phyloP scores from a whole-genome alignment of 495 filamentous ascomycete species.

The Lineolata rhizophorae region DNA sequence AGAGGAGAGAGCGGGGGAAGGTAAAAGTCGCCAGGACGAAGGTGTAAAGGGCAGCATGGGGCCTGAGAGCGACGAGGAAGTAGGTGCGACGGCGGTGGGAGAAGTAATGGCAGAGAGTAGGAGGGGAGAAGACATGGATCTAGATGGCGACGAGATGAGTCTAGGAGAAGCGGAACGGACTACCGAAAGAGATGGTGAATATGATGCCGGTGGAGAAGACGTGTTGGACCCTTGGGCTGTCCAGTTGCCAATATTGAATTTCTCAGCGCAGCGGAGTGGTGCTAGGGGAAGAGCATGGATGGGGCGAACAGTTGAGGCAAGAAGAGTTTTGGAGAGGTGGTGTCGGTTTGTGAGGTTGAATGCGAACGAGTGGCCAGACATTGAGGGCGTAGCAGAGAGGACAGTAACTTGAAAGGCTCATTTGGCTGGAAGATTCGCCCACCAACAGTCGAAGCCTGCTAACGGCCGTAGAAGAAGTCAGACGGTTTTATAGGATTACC shows the following conservation, averaged over 20 bases:
- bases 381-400: too few relatives aligned
- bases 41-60: conserved; percentile 16
- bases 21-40: conserved; percentile 13
- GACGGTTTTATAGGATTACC: too few relatives aligned
- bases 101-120: conserved; percentile 1
- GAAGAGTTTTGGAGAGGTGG: conserved; percentile 47
- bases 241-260: conserved; percentile 19
- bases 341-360: too few relatives aligned
- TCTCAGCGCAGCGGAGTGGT: conserved; percentile 18
- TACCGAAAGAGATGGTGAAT: not conserved
- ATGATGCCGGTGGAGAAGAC: not conserved
- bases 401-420: too few relatives aligned
- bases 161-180: not conserved
- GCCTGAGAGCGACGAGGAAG: not conserved
- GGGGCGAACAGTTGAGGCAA: conserved; percentile 44
- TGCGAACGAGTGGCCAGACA: too few relatives aligned
- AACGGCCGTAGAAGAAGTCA: too few relatives aligned
- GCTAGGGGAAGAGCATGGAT: conserved; percentile 35
- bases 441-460: too few relatives aligned
- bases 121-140: conserved; percentile 1
- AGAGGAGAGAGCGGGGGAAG: conserved; percentile 5
- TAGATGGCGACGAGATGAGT: not conserved
- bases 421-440: too few relatives aligned
- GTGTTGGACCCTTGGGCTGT: conserved; percentile 16
- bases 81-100: conserved; percentile 3